These are phyloP conservation scores for Agrostemma githago DNA, from an alignment of 148 eudicot species.

Conservation along the genomic window DNA sequence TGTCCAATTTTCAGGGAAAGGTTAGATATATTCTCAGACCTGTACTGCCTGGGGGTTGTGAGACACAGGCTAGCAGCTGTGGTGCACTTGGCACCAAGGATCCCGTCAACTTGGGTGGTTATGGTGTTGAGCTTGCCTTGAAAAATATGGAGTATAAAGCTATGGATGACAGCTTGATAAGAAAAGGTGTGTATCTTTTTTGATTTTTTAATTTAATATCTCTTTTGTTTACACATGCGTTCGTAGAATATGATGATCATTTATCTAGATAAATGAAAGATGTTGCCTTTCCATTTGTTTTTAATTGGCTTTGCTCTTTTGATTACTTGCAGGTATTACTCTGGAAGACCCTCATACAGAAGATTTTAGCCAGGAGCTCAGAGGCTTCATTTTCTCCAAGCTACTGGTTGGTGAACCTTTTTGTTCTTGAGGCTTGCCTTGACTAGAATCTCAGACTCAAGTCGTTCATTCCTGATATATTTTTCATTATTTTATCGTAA, in stretches of 20 bases:
- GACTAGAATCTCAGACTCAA: background rate
- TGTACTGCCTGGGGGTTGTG: slow-evolving; percentile 78
- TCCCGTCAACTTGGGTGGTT: slow-evolving; percentile 88
- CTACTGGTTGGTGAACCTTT: slow-evolving; percentile 57
- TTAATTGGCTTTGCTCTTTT: background rate
- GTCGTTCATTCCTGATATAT: background rate
- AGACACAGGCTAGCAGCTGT: slow-evolving; percentile 55
- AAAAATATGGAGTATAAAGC: slow-evolving; percentile 99
- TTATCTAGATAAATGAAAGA: background rate
- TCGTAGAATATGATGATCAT: background rate
- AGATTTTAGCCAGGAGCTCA: slow-evolving; percentile 94
- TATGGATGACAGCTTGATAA: slow-evolving; percentile 90
- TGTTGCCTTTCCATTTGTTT: background rate
- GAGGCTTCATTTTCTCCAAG: slow-evolving; percentile 90
- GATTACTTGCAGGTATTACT: slow-evolving; percentile 56
- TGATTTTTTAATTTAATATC: background rate
- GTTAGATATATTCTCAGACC: slow-evolving; percentile 75
- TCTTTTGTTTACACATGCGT: background rate
- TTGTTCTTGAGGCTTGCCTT: background rate
- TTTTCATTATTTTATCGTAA: background rate
- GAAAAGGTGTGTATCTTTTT: slow-evolving; percentile 55
- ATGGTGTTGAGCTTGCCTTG: slow-evolving; percentile 98
- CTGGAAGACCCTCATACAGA: slow-evolving; percentile 96
- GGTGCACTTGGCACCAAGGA: slow-evolving; percentile 68
- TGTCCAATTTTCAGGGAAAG: slow-evolving; percentile 52